Evolutionary conservation across 164 flowering plant genomes (phyloP).

Genomic region (Echeveria elegans): DNA sequence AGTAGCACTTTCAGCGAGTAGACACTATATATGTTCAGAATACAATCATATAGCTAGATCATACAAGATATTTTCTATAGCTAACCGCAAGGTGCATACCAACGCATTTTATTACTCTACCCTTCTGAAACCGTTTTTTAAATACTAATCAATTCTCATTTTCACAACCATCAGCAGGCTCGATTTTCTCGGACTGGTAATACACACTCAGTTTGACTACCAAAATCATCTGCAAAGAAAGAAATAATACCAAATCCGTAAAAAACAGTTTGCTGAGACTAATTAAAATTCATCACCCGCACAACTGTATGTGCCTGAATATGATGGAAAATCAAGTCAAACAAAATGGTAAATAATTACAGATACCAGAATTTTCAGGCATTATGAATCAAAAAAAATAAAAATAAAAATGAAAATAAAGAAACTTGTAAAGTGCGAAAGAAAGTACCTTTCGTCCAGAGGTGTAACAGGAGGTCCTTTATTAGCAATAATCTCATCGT

Average conservation of each 20-base stretch:
- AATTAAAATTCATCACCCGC: too few relatives aligned
- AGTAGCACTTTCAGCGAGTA: background rate
- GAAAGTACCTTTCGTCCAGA: constrained; percentile 69
- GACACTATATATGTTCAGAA: background rate
- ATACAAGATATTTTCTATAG: background rate
- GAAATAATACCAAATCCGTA: too few relatives aligned
- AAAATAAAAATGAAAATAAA: background rate
- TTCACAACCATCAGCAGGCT: background rate
- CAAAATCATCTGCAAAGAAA: background rate
- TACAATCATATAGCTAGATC: background rate
- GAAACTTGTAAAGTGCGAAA: background rate
- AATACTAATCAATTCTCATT: background rate
- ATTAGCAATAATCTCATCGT: constrained; percentile 71
- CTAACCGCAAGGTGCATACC: background rate
- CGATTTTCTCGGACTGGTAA: background rate
- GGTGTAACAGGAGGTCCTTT: constrained; percentile 88
- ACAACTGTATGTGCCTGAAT: too few relatives aligned
- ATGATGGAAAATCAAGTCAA: too few relatives aligned
- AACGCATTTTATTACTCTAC: background rate
- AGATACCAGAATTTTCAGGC: too few relatives aligned
- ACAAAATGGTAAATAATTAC: background rate
- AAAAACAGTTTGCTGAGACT: too few relatives aligned
- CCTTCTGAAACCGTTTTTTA: background rate
- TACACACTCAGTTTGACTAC: background rate
- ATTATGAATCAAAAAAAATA: background rate